A percentile compares a stretch with the other conserved stretches of the same genome.
Evolutionary conservation across 1,284 basidiomycete species (phyloP).

Genomic region (Pulveroboletus sp.): DNA sequence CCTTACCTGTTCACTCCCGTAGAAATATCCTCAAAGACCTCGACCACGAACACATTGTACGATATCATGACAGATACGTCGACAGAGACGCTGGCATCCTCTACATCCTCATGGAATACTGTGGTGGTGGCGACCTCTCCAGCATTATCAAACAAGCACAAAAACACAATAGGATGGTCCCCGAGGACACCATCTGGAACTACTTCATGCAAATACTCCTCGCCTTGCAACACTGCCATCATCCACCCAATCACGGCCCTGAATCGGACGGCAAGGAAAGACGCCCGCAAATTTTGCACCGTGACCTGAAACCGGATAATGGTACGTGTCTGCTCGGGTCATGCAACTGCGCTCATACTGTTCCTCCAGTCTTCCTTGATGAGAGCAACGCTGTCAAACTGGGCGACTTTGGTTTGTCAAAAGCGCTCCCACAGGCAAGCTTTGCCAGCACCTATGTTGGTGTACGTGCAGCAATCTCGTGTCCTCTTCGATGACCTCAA

Average conservation of each 20-base stretch:
- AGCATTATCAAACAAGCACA: slow-evolving; percentile 77
- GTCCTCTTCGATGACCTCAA: background rate
- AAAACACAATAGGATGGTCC: slow-evolving; percentile 65
- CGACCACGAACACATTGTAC: slow-evolving; percentile 92
- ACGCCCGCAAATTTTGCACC: slow-evolving; percentile 82
- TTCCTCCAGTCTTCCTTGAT: slow-evolving; percentile 75
- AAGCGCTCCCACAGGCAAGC: slow-evolving; percentile 80
- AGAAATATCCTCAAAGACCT: slow-evolving; percentile 96
- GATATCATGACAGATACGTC: slow-evolving; percentile 88
- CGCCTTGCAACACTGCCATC: slow-evolving; percentile 92
- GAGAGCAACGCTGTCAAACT: slow-evolving; percentile 81
- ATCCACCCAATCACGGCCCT: slow-evolving; percentile 53
- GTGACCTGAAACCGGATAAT: slow-evolving; percentile 97
- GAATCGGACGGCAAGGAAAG: slow-evolving; percentile 45
- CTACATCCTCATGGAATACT: slow-evolving; percentile 97
- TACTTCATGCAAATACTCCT: slow-evolving; percentile 91
- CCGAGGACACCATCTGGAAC: slow-evolving; percentile 93
- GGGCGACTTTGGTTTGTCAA: slow-evolving; percentile 94
- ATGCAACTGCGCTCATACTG: background rate
- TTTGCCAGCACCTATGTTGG: slow-evolving; percentile 97
- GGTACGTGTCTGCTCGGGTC: slow-evolving; percentile 45
- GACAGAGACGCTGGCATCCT: slow-evolving; percentile 89
- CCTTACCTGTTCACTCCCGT: slow-evolving; percentile 1
- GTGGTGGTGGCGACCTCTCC: slow-evolving; percentile 91
- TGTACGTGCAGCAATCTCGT: slow-evolving; percentile 44